Evolutionary conservation across 202 grass and related monocot species (phyloP), one percentile per base, ranked within the genome.

Genomic region (Panicum virgatum): DNA sequence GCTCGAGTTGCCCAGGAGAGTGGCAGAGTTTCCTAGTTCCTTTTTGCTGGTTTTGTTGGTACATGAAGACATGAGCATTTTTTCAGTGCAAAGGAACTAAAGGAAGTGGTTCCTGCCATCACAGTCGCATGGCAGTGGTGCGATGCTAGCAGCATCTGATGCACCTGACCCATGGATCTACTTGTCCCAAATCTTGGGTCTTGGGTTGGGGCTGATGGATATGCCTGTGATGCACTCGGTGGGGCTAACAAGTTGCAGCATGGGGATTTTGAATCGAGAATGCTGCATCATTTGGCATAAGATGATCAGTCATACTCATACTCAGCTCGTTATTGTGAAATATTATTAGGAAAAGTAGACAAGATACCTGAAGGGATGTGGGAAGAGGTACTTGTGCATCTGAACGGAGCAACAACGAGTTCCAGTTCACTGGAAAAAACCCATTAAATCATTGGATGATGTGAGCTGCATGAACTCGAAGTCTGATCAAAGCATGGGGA

Each of bases 1-100:
- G 80, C 65, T 47, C 83, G 73, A 45, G 80, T 92, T 26, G 76
- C 84, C 40, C 86, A 73, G 62, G 72, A 86, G 78, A 56, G 75
- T 25, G 69, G 82, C 20, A 63, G 89, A 63, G 75, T 72, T 79
- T 86, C 86, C 29, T 93, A 83, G 75, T 54, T 87, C 61, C 29
- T 62, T 43, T 26, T 5, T 45, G 18, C 43, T 32, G 16, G 1
- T 62, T 40, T 72, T 66, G 19, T 43, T 82, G 57, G 52, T 78
- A 50, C 40, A 46, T 44, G 67, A 79, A 19, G 73, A 59, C 18
- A 66, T 46, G 15, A 22, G 30, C 20, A 54, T 59, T 43, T 60
- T n/a, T 38, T 72, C 44, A 38, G 2, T 73, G 34, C 42, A 83
- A 73, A 44, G 79, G 54, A 62, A 61, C 62, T 45, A 43, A 19